phyloP scores from a whole-genome alignment of 768 basidiomycete genomes.

The Rossbeevera mucosa region DNA sequence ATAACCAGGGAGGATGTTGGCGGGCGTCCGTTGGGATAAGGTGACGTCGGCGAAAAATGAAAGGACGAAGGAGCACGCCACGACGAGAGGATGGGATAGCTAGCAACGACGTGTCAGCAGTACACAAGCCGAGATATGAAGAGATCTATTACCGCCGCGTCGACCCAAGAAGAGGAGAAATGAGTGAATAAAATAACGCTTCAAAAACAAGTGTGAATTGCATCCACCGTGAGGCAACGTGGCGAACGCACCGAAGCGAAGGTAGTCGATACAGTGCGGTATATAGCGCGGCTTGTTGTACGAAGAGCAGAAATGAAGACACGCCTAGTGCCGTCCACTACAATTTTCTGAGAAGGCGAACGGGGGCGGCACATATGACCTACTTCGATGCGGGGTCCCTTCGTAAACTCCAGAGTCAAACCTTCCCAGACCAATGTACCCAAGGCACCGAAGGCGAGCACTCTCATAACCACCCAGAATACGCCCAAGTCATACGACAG shows the following conservation, averaged over 20 bases:
- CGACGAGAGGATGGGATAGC: slow-evolving; percentile 47
- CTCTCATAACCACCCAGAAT: slow-evolving; percentile 72
- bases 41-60: slow-evolving; percentile 55
- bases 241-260: slow-evolving; percentile 52
- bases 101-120: slow-evolving; percentile 21
- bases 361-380: slow-evolving; percentile 17
- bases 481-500: slow-evolving; percentile 63
- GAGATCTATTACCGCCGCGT: slow-evolving; percentile 41
- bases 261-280: slow-evolving; percentile 66
- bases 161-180: slow-evolving; percentile 65
- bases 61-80: slow-evolving; percentile 46
- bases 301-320: slow-evolving; percentile 60
- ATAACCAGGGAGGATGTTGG: slow-evolving; percentile 56
- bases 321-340: slow-evolving; percentile 72
- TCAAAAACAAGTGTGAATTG: slow-evolving; percentile 1
- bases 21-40: slow-evolving; percentile 36
- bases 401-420: slow-evolving; percentile 48
- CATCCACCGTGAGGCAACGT: not conserved
- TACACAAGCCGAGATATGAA: slow-evolving; percentile 39
- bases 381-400: slow-evolving; percentile 58
- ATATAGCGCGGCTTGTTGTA: slow-evolving; percentile 65
- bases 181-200: slow-evolving; percentile 70
- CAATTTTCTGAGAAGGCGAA: slow-evolving; percentile 8
- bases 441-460: slow-evolving; percentile 68
- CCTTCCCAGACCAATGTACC: slow-evolving; percentile 60